Percentiles rank a stretch among this genome's conserved stretches.
Evolutionary conservation across 1,139 yeast genomes (phyloP).

Genomic region (Suhomyces anneliseae): DNA sequence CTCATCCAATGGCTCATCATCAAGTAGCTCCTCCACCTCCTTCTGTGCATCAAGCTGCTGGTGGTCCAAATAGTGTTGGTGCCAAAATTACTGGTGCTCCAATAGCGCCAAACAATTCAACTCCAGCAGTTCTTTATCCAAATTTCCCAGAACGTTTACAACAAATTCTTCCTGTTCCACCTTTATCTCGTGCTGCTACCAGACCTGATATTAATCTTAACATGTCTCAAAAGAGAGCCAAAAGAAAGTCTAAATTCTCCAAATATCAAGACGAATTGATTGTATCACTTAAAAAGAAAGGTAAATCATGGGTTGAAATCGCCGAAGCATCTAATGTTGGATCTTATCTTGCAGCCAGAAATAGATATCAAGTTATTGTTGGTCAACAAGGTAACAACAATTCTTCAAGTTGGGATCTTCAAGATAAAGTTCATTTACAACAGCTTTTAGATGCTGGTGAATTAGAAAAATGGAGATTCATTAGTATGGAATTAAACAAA

Average conservation of each 20-base stretch:
- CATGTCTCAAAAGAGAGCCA: conserved; percentile 48
- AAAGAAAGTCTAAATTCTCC: conserved; percentile 65
- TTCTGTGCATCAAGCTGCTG: neutral
- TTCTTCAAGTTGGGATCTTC: conserved; percentile 60
- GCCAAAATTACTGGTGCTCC: conserved; percentile 1
- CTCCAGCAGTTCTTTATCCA: conserved; percentile 14
- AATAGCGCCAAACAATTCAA: conserved; percentile 3
- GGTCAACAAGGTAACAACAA: conserved; percentile 82
- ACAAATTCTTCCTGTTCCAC: conserved; percentile 39
- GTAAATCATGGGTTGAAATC: conserved; percentile 73
- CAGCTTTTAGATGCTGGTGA: conserved; percentile 66
- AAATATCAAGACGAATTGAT: conserved; percentile 69
- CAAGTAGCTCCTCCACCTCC: conserved; percentile 8
- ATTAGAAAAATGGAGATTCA: conserved; percentile 65
- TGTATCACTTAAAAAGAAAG: conserved; percentile 58
- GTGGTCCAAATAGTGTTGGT: neutral
- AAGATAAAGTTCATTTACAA: conserved; percentile 56
- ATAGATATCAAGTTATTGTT: conserved; percentile 75
- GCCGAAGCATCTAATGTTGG: conserved; percentile 68
- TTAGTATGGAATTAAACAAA: conserved; percentile 61
- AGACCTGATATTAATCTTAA: conserved; percentile 31
- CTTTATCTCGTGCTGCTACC: conserved; percentile 31
- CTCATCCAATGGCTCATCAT: conserved; percentile 6
- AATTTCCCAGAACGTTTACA: conserved; percentile 21
- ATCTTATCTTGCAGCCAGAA: conserved; percentile 70